Conservation (phyloP, 164 flowering plant species). For the Nelumbo lutea region DNA sequence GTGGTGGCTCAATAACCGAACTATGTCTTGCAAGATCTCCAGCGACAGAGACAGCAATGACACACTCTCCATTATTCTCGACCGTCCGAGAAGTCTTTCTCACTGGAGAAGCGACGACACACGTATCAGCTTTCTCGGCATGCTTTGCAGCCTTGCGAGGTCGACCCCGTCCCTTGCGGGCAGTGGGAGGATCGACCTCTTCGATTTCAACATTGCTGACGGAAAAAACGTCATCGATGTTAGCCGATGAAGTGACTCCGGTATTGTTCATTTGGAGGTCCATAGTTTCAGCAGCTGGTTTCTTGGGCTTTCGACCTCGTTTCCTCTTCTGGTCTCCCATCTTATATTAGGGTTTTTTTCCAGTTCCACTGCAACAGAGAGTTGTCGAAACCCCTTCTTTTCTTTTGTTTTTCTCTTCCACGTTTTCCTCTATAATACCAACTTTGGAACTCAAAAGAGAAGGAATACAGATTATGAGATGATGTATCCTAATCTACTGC, state of each 20-base stretch:
- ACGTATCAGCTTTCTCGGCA: neutral
- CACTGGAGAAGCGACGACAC: constrained; percentile 4
- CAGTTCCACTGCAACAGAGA: neutral
- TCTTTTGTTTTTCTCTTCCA: neutral
- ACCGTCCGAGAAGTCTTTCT: constrained; percentile 12
- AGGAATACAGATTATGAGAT: neutral
- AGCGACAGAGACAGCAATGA: neutral
- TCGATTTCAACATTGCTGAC: constrained; percentile 27
- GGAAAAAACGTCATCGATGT: constrained; percentile 22
- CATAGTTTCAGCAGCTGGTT: constrained; percentile 23
- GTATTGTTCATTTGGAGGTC: constrained; percentile 11
- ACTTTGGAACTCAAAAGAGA: neutral
- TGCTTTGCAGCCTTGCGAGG: constrained; percentile 29
- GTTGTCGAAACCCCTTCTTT: neutral
- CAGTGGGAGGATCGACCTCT: constrained; percentile 10
- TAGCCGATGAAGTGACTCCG: neutral
- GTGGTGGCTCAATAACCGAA: constrained; percentile 7
- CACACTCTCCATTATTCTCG: constrained; percentile 13
- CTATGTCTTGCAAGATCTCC: constrained; percentile 10
- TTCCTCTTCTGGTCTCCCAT: constrained; percentile 30
- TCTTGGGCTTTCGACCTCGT: constrained; percentile 50
- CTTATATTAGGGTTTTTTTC: neutral
- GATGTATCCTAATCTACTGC: too few species aligned
- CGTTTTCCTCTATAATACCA: neutral
- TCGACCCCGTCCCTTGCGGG: constrained; percentile 37